Evolutionary conservation across 805 yeast species (phyloP), one percentile per base, ranked within the genome.

Genomic region (Huiozyma sinensis): DNA sequence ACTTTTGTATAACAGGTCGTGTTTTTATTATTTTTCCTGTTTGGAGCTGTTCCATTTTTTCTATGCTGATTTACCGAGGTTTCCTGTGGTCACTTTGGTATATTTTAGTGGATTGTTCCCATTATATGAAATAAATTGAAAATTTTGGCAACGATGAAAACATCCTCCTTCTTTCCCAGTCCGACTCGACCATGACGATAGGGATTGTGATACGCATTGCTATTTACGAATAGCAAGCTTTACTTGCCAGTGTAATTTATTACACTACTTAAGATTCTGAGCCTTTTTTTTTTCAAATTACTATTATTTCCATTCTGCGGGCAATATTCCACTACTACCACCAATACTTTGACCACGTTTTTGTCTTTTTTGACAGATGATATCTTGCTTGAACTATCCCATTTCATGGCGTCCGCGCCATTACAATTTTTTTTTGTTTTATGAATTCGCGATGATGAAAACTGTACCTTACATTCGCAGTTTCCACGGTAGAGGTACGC

Each of bases 141-240:
- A 17, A 17, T 27, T 34, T 43, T 56, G 62, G 65, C 67, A 52
- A 47, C 64, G 73, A 69, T 69, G 73, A 69, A 55, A 66, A 57
- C 63, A 72, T 67, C 68, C 84, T 77, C 71, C 88, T 82, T 83
- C 89, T 82, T 83, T 83, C 89, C 88, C 83, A 77, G 85, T 81
- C 85, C 74, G 85, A 78, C 69, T 77, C 89, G 92, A 83, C 89
- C 80, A 81, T 83, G 92, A 82, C 87, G 89, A 83, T 79, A 77
- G 73, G 88, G 87, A 75, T 17, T 57, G 56, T 58, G 66, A 65
- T 57, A 55, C 64, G 58, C 56, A 69, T 53, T 54, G 50, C 30
- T 37, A 38, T 42, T 38, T 30, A 41, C 24, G 24, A 17, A 39
- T 41, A 38, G 31, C 57, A 72, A 72, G 73, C 87, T 80, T 79